Base-by-base conservation (phyloP, 805 yeast genomes). In the Maudiozyma saulgeensis region DNA sequence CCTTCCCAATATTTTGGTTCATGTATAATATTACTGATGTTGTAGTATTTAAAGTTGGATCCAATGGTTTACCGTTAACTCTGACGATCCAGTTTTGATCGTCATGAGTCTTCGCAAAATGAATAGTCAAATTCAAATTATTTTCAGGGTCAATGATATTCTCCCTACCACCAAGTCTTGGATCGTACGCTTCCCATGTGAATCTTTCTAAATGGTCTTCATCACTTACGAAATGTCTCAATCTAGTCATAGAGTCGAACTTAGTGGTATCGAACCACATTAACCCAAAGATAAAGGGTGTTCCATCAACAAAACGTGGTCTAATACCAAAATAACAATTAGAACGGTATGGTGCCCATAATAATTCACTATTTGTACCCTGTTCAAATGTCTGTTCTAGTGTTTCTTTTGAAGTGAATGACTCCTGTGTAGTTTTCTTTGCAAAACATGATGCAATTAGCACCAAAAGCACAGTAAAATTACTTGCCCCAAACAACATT, bases 341-440 rank as follows among this genome's bases (percentile, higher is more conserved):
- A 8, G 96, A 82, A 54, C 97, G 71, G 66, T 89, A 91, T 0
- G 98, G 95, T 1, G 96, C 98, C 99, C 99, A 91, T 32, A 80
- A 64, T 26, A 86, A 68, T 2, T 87, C 76, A 41, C 75, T 68
- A 44, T 73, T 69, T 6, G 77, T 71, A 35, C 69, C 67, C 26
- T 58, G 52, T 42, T 64, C 62, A 47, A 63, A 72, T 0, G 59
- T 53, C 3, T 23, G 35, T 25, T 43, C 26, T 13, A 40, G 39
- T 19, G 16, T 39, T 19, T 35, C 13, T 7, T 39, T n/a, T 9
- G 16, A 38, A 18, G 43, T 21, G 32, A 23, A 41, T n/a, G 43
- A 11, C 21, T 31, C n/a, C 19, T 42, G 44, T 1, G 34, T 16
- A 7, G 37, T 12, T n/a, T 31, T 25, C 23, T 26, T 28, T 7